Evolutionary conservation across 2,329 filamentous ascomycete genomes (phyloP).

Genomic region (Hypoxylon sp.): DNA sequence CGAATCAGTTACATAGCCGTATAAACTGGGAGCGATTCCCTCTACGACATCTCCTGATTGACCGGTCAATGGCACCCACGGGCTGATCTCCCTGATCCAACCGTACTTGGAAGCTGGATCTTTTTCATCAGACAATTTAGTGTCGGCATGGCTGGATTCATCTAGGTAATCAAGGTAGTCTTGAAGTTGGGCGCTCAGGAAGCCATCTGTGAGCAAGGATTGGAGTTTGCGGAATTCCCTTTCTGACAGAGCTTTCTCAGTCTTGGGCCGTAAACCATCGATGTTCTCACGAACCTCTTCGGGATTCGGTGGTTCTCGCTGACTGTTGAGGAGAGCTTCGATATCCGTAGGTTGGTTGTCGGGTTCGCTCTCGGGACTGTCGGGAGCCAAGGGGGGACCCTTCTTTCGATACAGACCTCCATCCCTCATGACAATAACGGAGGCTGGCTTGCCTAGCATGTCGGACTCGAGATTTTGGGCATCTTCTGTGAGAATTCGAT

Average conservation of each 20-base stretch:
- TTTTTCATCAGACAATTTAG: not conserved
- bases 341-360: conserved; percentile 53
- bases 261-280: conserved; percentile 63
- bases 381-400: not conserved
- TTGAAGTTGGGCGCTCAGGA: conserved; percentile 63
- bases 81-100: conserved; percentile 61
- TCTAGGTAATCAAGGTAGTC: conserved; percentile 57
- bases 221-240: conserved; percentile 61
- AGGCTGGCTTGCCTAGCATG: conserved; percentile 59
- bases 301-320: conserved; percentile 47
- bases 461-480: conserved; percentile 49
- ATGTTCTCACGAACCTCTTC: conserved; percentile 63
- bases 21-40: conserved; percentile 45
- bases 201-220: conserved; percentile 60
- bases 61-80: conserved; percentile 60
- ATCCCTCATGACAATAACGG: conserved; percentile 65
- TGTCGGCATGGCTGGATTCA: too few relatives aligned
- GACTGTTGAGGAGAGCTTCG: conserved; percentile 52
- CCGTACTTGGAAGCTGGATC: conserved; percentile 31
- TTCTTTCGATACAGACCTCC: conserved; percentile 43
- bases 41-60: conserved; percentile 25
- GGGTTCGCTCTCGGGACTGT: conserved; percentile 16
- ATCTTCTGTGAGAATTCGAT: conserved; percentile 49
- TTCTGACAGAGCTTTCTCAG: conserved; percentile 57
- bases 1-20: conserved; percentile 51